Percentiles rank a stretch among this genome's conserved stretches.
Evolutionary conservation across 2,329 filamentous ascomycete species (phyloP).

Genomic region (Balansia obtecta): DNA sequence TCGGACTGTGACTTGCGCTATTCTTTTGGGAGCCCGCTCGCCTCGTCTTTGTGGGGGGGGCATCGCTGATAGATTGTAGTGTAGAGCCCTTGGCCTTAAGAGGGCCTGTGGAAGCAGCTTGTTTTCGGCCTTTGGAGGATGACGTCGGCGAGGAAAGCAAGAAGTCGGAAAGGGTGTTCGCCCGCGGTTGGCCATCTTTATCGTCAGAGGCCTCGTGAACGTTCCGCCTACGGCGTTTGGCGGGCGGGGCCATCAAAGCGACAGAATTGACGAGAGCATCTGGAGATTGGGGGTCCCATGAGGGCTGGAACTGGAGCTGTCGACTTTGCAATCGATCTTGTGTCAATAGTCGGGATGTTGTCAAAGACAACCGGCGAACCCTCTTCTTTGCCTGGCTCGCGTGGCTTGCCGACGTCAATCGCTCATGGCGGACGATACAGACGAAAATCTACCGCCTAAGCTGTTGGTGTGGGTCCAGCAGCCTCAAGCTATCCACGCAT

Average conservation of each 20-base stretch:
- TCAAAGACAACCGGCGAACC: neutral
- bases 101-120: conserved; percentile 29
- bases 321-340: neutral
- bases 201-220: conserved; percentile 37
- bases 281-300: conserved; percentile 14
- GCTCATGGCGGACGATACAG: neutral
- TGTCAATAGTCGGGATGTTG: neutral
- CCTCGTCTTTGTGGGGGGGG: conserved; percentile 13
- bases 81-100: conserved; percentile 18
- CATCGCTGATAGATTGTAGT: conserved; percentile 5
- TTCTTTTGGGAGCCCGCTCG: conserved; percentile 11
- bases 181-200: conserved; percentile 30
- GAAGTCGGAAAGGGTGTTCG: conserved; percentile 40
- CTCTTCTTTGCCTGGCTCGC: neutral
- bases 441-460: neutral
- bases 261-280: conserved; percentile 15
- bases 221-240: conserved; percentile 47
- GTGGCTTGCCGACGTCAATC: neutral
- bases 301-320: neutral
- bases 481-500: neutral
- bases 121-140: conserved; percentile 18
- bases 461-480: neutral
- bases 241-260: conserved; percentile 41
- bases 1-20: conserved; percentile 21
- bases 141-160: conserved; percentile 39